Conservation (phyloP, 768 basidiomycete species). For the Candolleomyces efflorescens region DNA sequence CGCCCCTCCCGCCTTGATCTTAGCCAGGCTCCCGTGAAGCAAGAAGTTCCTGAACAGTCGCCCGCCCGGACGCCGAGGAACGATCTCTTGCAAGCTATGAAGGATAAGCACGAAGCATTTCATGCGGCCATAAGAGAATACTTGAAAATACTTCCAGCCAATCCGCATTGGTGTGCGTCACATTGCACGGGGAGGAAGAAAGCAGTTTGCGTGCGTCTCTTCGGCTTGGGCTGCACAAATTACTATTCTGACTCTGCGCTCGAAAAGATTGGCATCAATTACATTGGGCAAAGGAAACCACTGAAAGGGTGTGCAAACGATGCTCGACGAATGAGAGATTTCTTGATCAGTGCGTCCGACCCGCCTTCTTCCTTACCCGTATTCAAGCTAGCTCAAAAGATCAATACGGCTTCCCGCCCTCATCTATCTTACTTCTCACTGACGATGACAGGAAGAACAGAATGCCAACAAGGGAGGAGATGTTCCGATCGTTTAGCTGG, state of each 20-base stretch:
- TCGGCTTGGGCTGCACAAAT: background rate
- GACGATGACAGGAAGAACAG: slow-evolving; percentile 48
- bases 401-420: slow-evolving; percentile 47
- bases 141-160: slow-evolving; percentile 1
- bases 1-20: too few relatives aligned
- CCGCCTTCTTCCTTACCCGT: background rate
- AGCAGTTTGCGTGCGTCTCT: slow-evolving; percentile 69
- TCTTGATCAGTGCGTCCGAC: background rate
- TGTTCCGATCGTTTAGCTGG: slow-evolving; percentile 48
- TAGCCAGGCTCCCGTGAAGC: too few relatives aligned
- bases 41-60: too few relatives aligned
- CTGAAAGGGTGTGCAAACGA: slow-evolving; percentile 83
- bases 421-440: slow-evolving; percentile 64
- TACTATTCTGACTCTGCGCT: background rate
- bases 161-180: slow-evolving; percentile 29
- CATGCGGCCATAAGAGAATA: background rate
- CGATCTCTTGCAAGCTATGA: background rate
- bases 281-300: slow-evolving; percentile 56
- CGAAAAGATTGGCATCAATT: slow-evolving; percentile 22
- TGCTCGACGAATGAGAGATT: slow-evolving; percentile 56
- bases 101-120: background rate
- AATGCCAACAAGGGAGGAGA: slow-evolving; percentile 42
- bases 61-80: background rate
- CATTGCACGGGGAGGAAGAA: slow-evolving; percentile 75
- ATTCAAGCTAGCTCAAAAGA: slow-evolving; percentile 12